Conservation (phyloP, 768 basidiomycete genomes). For the Tricholoma flavovirens region DNA sequence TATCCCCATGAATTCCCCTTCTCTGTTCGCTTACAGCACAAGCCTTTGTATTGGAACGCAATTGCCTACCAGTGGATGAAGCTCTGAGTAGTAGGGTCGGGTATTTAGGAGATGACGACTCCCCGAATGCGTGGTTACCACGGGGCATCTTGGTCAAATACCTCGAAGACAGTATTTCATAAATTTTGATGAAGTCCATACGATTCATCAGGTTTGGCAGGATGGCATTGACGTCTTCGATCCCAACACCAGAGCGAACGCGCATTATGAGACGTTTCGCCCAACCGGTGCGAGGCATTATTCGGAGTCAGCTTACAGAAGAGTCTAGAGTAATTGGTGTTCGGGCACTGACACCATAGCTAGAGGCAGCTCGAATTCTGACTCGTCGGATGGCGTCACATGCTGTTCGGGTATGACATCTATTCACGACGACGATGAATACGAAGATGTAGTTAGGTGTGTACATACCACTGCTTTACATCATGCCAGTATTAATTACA, state of each 20-base stretch:
- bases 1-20: constrained; percentile 19
- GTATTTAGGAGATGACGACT: constrained; percentile 33
- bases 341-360: constrained; percentile 29
- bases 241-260: constrained; percentile 29
- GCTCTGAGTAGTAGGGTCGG: constrained; percentile 31
- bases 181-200: neutral
- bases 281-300: constrained; percentile 33
- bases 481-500: constrained; percentile 5
- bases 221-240: constrained; percentile 37
- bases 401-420: constrained; percentile 12
- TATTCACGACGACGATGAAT: constrained; percentile 34
- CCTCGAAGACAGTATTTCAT: constrained; percentile 24
- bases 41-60: constrained; percentile 41
- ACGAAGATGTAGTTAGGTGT: constrained; percentile 30
- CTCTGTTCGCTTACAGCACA: constrained; percentile 23
- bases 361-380: constrained; percentile 18
- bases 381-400: constrained; percentile 11
- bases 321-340: constrained; percentile 24
- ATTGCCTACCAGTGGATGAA: constrained; percentile 35
- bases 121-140: constrained; percentile 47
- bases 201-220: constrained; percentile 16
- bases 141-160: constrained; percentile 26
- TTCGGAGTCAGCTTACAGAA: constrained; percentile 30
- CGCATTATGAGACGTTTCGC: constrained; percentile 42
- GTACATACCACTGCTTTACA: constrained; percentile 1